phyloP scores from a whole-genome alignment of 2,329 filamentous ascomycete species.

The Pseudogymnoascus sp. region DNA sequence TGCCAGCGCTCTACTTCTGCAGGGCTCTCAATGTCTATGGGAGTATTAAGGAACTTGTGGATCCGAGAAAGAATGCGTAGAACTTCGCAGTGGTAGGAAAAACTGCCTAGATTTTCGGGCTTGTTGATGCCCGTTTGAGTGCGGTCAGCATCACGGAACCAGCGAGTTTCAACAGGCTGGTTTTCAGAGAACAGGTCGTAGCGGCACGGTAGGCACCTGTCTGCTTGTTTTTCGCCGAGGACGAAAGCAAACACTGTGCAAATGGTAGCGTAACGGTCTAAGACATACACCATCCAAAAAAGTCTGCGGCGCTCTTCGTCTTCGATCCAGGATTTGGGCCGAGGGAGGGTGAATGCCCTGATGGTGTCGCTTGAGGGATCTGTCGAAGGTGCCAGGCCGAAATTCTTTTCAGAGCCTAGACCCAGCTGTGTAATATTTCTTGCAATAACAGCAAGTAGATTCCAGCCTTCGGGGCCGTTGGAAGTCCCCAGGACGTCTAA shows the following conservation, averaged over 20 bases:
- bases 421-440: too few relatives aligned
- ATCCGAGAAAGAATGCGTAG: conserved; percentile 79
- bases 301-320: conserved; percentile 76
- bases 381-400: too few relatives aligned
- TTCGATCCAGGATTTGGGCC: conserved; percentile 77
- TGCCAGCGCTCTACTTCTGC: conserved; percentile 88
- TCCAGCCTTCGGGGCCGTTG: conserved; percentile 54
- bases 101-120: conserved; percentile 74
- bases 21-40: conserved; percentile 76
- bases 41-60: conserved; percentile 79
- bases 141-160: conserved; percentile 53
- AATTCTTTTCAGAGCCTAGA: too few relatives aligned
- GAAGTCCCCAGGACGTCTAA: conserved; percentile 78
- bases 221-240: conserved; percentile 83
- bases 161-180: conserved; percentile 72
- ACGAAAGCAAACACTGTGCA: conserved; percentile 89
- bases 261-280: conserved; percentile 85
- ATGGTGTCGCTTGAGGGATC: conserved; percentile 78
- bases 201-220: conserved; percentile 75
- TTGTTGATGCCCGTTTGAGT: conserved; percentile 54
- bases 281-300: conserved; percentile 90
- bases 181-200: conserved; percentile 82
- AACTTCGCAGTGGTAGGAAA: conserved; percentile 89
- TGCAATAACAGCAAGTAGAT: too few relatives aligned
- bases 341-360: conserved; percentile 76